Conservation (phyloP, 179 eudicot genomes). For the Actinidia chinensis region DNA sequence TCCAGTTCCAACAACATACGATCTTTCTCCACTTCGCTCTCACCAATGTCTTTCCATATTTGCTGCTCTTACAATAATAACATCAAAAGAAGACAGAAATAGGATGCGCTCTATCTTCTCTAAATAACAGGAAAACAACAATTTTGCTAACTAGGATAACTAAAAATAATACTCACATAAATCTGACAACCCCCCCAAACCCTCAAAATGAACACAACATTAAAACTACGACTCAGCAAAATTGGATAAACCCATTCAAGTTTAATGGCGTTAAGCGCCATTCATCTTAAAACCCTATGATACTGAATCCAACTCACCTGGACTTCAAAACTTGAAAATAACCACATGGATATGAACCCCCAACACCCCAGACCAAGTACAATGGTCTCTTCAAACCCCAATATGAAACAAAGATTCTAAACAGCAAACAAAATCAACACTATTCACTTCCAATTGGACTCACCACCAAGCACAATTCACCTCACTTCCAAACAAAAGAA, state of each 20-base stretch:
- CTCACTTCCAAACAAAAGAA: background rate
- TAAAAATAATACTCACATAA: too few species aligned
- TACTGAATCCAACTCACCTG: background rate
- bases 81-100: background rate
- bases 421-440: background rate
- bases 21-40: slow-evolving; percentile 56
- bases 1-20: slow-evolving; percentile 65
- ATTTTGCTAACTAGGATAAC: too few species aligned
- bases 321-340: background rate
- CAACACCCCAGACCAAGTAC: background rate
- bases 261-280: background rate
- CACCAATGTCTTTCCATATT: slow-evolving; percentile 73
- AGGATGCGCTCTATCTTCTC: background rate
- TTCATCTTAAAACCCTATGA: background rate
- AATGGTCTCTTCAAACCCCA: slow-evolving; percentile 10
- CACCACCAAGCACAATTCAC: slow-evolving; percentile 10
- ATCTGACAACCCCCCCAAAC: background rate
- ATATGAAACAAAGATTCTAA: background rate
- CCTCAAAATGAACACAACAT: background rate
- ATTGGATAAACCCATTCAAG: background rate
- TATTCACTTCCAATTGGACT: background rate
- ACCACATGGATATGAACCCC: background rate
- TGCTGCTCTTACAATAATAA: slow-evolving; percentile 39
- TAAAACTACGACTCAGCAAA: background rate
- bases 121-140: background rate